Percentiles rank a stretch among this genome's conserved stretches.
Evolutionary conservation across 257 asterid genomes (phyloP).

Genomic region (Fraxinus americana): DNA sequence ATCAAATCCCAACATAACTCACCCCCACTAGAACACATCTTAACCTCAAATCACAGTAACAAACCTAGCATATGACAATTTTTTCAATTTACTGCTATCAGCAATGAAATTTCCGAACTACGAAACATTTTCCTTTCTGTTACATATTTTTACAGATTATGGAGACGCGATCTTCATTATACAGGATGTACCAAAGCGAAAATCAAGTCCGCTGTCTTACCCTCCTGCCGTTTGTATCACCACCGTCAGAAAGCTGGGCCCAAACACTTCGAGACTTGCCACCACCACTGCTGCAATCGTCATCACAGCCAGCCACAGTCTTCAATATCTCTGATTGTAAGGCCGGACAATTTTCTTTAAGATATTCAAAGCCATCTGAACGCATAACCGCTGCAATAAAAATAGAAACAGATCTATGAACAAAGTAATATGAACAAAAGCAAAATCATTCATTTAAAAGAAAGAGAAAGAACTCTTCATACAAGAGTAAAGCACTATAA

Average conservation of each 20-base stretch:
- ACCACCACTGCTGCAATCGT: slow-evolving; percentile 81
- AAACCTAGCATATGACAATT: neutral
- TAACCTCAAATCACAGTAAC: slow-evolving; percentile 3
- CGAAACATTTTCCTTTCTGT: slow-evolving; percentile 33
- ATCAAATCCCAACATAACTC: slow-evolving; percentile 4
- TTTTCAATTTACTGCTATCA: slow-evolving; percentile 13
- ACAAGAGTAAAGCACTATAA: neutral
- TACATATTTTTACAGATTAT: slow-evolving; percentile 23
- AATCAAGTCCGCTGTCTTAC: slow-evolving; percentile 83
- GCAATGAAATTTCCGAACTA: slow-evolving; percentile 25
- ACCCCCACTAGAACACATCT: slow-evolving; percentile 13
- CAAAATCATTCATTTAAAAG: neutral
- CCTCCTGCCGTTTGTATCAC: slow-evolving; percentile 87
- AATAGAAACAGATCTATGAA: slow-evolving; percentile 6
- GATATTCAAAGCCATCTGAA: slow-evolving; percentile 85
- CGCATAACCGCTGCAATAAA: slow-evolving; percentile 81
- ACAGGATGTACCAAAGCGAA: slow-evolving; percentile 31
- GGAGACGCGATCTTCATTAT: slow-evolving; percentile 31
- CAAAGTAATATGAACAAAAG: slow-evolving; percentile 1
- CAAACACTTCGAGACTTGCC: slow-evolving; percentile 89
- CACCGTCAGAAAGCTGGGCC: slow-evolving; percentile 98
- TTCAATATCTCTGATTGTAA: slow-evolving; percentile 88
- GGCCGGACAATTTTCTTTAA: slow-evolving; percentile 71
- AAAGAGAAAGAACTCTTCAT: neutral
- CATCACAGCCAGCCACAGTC: slow-evolving; percentile 95